Evolutionary conservation across 306 rosid species (phyloP), one percentile per base, ranked within the genome.

Genomic region (Cicer yamashitae): DNA sequence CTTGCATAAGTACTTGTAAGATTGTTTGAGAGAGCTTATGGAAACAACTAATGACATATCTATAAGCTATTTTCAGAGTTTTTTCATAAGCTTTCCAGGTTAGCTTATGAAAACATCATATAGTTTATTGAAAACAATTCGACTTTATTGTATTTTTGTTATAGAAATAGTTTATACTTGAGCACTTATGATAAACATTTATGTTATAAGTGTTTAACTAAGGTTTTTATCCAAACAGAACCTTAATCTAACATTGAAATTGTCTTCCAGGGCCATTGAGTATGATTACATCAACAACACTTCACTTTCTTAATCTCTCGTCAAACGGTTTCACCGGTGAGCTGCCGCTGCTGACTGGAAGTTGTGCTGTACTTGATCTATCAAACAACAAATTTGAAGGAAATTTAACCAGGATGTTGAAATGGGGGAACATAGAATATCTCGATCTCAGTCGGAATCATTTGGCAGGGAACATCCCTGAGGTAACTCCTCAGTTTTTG

Each of bases 341-440:
- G 62, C 89, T 96, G 77, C 99, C 99, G 0, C 79, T 83, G 81
- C 90, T 92, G 82, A 96, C 98, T 3, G 99, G 99, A 83, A 89
- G 86, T 83, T 92, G 99, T 78, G 94, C 83, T 7, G 78, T 96
- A 17, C 98, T 96, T 75, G 99, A 96, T 87, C 91, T 96, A 64
- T 96, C 99, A 39, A 84, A 84, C 13, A 96, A 96, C 87, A 85
- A 86, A 74, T 82, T 96, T 0, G 87, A 84, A 78, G 99, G 99
- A 74, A 96, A 96, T 57, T 81, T 96, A 71, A 78, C 89, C 44
- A 86, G 96, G 87, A 87, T 90, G 77, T 46, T 83, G 73, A 96
- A 87, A 82, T 96, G 99, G 99, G 99, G 98, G 45, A 89, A 96
- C 83, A 71, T 96, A 54, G 94, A 92, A 77, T 90, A 67, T 77